Evolutionary conservation across 257 asterid species (phyloP).

Genomic region (Nicotiana tabacum): DNA sequence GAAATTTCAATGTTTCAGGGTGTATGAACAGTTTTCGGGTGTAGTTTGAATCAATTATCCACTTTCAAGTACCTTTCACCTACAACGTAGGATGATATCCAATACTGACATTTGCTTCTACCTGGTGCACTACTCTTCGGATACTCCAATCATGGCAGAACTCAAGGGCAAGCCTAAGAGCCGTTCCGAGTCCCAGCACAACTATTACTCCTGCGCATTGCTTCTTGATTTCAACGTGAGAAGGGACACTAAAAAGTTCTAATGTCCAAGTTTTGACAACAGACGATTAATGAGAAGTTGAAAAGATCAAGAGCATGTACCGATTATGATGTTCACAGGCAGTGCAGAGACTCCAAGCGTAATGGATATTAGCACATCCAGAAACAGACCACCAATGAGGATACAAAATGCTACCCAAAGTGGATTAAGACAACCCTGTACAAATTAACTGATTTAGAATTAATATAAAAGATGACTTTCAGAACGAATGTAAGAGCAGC

Average conservation of each 20-base stretch:
- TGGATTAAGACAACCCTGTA: constrained; percentile 62
- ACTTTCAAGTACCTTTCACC: background rate
- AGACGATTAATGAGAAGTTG: background rate
- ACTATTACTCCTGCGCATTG: constrained; percentile 58
- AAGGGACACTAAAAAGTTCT: background rate
- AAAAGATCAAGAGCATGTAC: constrained; percentile 18
- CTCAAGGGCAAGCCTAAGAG: constrained; percentile 69
- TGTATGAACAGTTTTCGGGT: background rate
- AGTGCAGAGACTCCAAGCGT: constrained; percentile 76
- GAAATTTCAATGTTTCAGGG: background rate
- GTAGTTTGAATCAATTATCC: background rate
- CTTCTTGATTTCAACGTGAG: constrained; percentile 1
- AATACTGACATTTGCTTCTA: constrained; percentile 51
- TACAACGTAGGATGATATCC: constrained; percentile 64
- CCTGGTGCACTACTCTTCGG: constrained; percentile 63
- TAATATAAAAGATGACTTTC: background rate
- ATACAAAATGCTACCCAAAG: constrained; percentile 80
- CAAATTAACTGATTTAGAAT: constrained; percentile 14
- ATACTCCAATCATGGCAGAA: constrained; percentile 70
- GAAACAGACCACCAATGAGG: constrained; percentile 66
- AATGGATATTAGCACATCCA: constrained; percentile 71
- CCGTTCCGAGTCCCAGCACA: constrained; percentile 78
- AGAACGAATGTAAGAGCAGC: background rate
- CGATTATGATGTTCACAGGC: constrained; percentile 76
- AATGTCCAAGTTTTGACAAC: background rate